These are phyloP conservation scores for Leccinellum luteum DNA, from an alignment of 768 basidiomycete genomes.

Conservation along the genomic window DNA sequence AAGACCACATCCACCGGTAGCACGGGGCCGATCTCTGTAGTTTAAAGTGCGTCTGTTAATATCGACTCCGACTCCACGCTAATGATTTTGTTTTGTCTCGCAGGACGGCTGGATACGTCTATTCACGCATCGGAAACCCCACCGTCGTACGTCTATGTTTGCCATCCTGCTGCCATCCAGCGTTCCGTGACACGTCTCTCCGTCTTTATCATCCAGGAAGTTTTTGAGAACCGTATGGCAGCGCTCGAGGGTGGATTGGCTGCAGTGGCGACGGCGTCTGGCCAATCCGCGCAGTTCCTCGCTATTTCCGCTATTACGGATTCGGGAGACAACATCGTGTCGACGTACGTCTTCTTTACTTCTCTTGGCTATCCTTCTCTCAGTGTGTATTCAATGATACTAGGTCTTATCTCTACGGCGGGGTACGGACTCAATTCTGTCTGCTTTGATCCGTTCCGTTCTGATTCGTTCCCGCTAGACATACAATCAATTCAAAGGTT, in stretches of 20 bases:
- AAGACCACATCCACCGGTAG: conserved; percentile 17
- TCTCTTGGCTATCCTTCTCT: not conserved
- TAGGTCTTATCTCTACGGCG: conserved; percentile 57
- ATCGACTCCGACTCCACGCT: not conserved
- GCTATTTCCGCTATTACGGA: conserved; percentile 50
- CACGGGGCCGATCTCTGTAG: conserved; percentile 57
- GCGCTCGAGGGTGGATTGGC: conserved; percentile 62
- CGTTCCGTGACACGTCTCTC: not conserved
- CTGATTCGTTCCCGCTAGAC: conserved; percentile 35
- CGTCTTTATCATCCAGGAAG: conserved; percentile 38
- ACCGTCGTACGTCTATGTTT: conserved; percentile 42
- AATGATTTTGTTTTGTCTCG: not conserved
- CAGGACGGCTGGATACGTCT: conserved; percentile 47
- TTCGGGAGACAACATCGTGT: conserved; percentile 66
- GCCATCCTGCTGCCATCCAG: not conserved
- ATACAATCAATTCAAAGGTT: conserved; percentile 64
- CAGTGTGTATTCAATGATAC: not conserved
- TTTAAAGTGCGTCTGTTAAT: conserved; percentile 32
- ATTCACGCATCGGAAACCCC: conserved; percentile 56
- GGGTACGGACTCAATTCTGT: conserved; percentile 36
- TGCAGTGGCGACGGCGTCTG: conserved; percentile 55
- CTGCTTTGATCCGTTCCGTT: not conserved
- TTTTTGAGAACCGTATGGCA: conserved; percentile 64
- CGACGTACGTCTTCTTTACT: conserved; percentile 39
- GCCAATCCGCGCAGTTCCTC: conserved; percentile 62